phyloP scores from a whole-genome alignment of 495 filamentous ascomycete species.

The Geoglossum glabrum region DNA sequence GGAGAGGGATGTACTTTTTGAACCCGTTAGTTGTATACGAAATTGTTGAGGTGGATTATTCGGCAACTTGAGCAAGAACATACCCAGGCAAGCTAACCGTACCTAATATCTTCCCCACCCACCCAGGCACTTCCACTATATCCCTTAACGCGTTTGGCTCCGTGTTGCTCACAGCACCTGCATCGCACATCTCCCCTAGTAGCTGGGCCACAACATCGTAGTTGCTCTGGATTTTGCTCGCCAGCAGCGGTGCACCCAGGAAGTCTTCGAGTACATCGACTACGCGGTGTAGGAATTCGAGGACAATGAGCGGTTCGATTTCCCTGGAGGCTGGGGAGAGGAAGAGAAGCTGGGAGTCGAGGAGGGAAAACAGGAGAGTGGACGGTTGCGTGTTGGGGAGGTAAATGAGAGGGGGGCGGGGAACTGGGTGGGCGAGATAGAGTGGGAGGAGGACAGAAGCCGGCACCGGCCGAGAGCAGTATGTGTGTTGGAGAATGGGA shows the following conservation, averaged over 20 bases:
- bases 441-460: constrained; percentile 56
- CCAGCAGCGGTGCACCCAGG: constrained; percentile 69
- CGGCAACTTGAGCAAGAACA: constrained; percentile 6
- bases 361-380: constrained; percentile 73
- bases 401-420: constrained; percentile 73
- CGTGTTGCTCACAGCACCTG: constrained; percentile 69
- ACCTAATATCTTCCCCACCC: constrained; percentile 78
- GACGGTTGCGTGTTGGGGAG: constrained; percentile 61
- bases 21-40: neutral
- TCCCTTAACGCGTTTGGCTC: constrained; percentile 88
- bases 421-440: constrained; percentile 67
- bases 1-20: neutral
- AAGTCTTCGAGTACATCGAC: constrained; percentile 92
- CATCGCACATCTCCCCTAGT: constrained; percentile 91
- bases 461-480: constrained; percentile 55
- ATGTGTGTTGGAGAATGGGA: constrained; percentile 47
- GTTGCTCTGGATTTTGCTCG: constrained; percentile 62
- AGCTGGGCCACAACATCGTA: constrained; percentile 94
- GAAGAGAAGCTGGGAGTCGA: constrained; percentile 73
- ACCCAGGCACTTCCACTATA: constrained; percentile 72
- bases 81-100: constrained; percentile 65
- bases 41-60: neutral
- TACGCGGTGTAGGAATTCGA: constrained; percentile 89
- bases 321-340: constrained; percentile 66
- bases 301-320: constrained; percentile 76